A percentile compares a stretch with the other conserved stretches of the same genome.
Conservation (phyloP, 148 eudicot genomes). For the Suaeda aralocaspica region DNA sequence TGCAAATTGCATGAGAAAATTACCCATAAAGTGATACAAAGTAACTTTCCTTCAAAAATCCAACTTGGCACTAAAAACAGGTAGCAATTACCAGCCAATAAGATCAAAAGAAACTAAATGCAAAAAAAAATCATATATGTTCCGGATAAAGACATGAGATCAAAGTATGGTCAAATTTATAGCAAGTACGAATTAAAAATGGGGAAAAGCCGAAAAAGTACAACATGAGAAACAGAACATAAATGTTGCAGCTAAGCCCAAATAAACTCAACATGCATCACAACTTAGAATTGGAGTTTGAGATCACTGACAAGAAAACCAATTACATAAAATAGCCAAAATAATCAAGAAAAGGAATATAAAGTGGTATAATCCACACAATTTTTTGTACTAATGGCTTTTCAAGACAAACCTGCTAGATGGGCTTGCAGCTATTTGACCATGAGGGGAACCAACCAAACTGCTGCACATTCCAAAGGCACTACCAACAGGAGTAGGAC, state of each 20-base stretch:
- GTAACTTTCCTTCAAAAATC: conserved; percentile 9
- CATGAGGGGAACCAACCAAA: conserved; percentile 53
- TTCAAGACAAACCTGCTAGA: conserved; percentile 31
- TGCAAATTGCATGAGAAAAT: background rate
- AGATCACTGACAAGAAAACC: too few species aligned
- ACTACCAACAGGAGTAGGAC: conserved; percentile 35
- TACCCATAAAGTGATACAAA: conserved; percentile 9
- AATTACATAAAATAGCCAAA: background rate
- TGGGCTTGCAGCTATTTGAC: conserved; percentile 50
- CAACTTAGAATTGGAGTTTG: background rate
- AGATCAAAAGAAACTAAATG: background rate
- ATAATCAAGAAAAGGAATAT: background rate
- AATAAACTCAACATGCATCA: background rate
- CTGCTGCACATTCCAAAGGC: conserved; percentile 27
- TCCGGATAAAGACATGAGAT: conserved; percentile 6
- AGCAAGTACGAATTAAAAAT: background rate
- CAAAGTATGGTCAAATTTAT: background rate
- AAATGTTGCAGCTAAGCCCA: background rate
- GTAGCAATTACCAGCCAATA: background rate
- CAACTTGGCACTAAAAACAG: background rate
- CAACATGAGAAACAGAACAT: background rate
- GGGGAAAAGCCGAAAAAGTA: background rate
- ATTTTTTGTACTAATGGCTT: background rate
- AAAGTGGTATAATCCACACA: background rate
- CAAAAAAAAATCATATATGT: background rate